phyloP scores from a whole-genome alignment of 371 early-diverging fungal genomes.

The Mortierella sp. region DNA sequence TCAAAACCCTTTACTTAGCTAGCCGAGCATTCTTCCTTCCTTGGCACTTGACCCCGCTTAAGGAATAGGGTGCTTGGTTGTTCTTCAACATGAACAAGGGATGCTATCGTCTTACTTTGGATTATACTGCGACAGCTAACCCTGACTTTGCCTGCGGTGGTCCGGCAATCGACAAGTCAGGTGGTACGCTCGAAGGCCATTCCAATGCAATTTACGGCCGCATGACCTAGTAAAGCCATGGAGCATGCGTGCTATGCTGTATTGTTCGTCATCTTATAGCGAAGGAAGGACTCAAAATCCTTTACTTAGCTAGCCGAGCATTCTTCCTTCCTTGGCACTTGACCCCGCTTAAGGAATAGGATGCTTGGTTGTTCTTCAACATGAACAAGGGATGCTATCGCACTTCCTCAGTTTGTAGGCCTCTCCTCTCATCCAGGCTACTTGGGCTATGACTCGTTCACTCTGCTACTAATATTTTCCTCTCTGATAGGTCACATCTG shows the following conservation, averaged over 20 bases:
- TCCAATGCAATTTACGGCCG: constrained; percentile 31
- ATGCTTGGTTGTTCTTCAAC: constrained; percentile 31
- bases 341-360: constrained; percentile 25
- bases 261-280: constrained; percentile 33
- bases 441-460: no score
- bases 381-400: constrained; percentile 33
- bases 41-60: constrained; percentile 30
- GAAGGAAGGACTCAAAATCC: constrained; percentile 6
- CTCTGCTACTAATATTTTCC: constrained; percentile 11
- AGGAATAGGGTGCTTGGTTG: constrained; percentile 24
- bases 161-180: constrained; percentile 17
- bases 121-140: no score
- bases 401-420: constrained; percentile 23
- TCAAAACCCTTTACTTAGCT: constrained; percentile 17
- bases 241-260: constrained; percentile 32
- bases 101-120: constrained; percentile 30
- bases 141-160: constrained; percentile 15
- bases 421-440: no score
- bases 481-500: no score
- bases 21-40: constrained; percentile 15
- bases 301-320: constrained; percentile 18
- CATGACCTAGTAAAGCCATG: constrained; percentile 29
- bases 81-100: constrained; percentile 35
- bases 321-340: constrained; percentile 26
- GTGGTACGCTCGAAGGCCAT: constrained; percentile 19